Evolutionary conservation across 116 monocot genomes (phyloP), one percentile per base, ranked within the genome.

Genomic region (Dioscorea cayenensis): DNA sequence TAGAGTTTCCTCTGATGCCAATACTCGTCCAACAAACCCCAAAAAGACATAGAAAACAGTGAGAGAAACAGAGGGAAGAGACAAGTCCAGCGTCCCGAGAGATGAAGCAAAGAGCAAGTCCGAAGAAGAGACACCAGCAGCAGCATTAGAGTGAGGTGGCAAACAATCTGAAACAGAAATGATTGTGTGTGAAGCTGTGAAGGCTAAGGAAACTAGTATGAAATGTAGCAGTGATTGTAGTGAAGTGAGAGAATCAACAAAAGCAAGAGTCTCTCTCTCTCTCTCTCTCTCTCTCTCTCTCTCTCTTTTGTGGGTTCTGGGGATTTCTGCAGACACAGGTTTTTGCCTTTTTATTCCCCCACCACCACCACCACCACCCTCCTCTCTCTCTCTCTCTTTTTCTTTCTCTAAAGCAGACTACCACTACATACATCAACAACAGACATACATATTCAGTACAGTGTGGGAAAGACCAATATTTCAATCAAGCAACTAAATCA

Each of bases 1-100:
- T 38, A n/a, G 79, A 70, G 52, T 74, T 70, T 35, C 79, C 70
- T 37, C 69, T 74, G 49, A 35, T 28, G 18, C 51, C 55, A 19
- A n/a, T 55, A 16, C 8, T 43, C n/a, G 43, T 43, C 43, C 43
- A 43, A 43, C 43, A 43, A 19, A 63, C 25, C 36, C 60, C 67
- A 51, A 29, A 49, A 74, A 35, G 36, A 21, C 43, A 55, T 36
- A 17, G 22, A 11, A 63, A 23, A 0, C 27, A 63, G 38, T 70
- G 2, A 17, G 16, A 35, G 55, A 81, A 29, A 36, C 51, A 77
- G 58, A 77, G 25, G n/a, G 65, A 32, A 49, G 50, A 62, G 67
- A 21, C 28, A n/a, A 27, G 43, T 43, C 12, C 43, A 43, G 12
- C 10, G 12, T 63, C 21, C 27, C 43, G 43, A 11, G n/a, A 23